Evolutionary conservation across 305 asterid genomes (phyloP), one percentile per base, ranked within the genome.

Genomic region (Fraxinus latifolia): DNA sequence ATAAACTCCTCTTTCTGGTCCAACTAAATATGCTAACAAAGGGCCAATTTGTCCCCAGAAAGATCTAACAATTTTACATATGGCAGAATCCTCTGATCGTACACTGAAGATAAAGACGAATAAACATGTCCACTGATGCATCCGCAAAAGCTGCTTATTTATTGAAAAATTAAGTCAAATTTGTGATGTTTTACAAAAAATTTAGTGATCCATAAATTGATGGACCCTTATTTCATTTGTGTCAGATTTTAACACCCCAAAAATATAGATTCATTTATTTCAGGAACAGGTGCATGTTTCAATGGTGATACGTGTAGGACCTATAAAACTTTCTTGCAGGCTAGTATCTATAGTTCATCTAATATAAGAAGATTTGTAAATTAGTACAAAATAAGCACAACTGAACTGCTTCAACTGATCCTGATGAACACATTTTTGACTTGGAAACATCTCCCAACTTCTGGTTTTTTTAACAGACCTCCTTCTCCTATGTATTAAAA

Each of bases 11-110:
- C 81, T 55, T 68, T 58, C 71, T 53, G 36, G 50, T 44, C 80
- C 77, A 80, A 79, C 81, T 79, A 79, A 74, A 17, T 8, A 25
- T 81, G 74, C 32, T 17, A 23, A 78, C 14, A 12, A 77, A 36
- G 65, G 74, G 79, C 55, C 75, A 79, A 25, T 17, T 21, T 32
- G n/a, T 71, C 58, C 47, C 11, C 70, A 44, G 39, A 73, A 62
- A 68, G 23, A 74, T 80, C 74, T 15, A 23, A 77, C 37, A 70
- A 36, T 17, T 50, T 44, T 25, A 76, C 39, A 72, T 2, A 75
- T 62, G 68, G 37, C 65, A 21, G 73, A 75, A 81, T 53, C 42
- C 77, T 42, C 50, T 0, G 1, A 42, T 42, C 4, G 3, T 9
- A 11, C 50, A 11, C 50, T 42, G 50, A 11, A 42, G 50, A 42